Conservation (phyloP, 148 eudicot species). For the Heliosperma pusillum region DNA sequence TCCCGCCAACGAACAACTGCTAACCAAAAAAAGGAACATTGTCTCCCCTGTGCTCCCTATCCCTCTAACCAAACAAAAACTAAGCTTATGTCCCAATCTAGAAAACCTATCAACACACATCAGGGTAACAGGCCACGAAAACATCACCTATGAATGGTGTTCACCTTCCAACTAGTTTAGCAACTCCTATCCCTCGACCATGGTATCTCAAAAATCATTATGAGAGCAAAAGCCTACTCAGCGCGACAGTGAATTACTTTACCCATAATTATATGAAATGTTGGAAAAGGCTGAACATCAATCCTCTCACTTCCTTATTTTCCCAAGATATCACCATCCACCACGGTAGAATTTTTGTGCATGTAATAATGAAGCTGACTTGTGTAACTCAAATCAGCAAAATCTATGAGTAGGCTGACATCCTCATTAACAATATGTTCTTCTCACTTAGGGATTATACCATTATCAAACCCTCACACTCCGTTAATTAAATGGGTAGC, state of each 20-base stretch:
- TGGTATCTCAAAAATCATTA: too few relatives aligned
- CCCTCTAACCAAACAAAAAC: background rate
- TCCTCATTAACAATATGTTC: background rate
- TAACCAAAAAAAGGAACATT: too few relatives aligned
- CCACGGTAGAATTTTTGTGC: background rate
- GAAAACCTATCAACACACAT: background rate
- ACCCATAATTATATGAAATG: background rate
- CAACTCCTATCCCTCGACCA: too few relatives aligned
- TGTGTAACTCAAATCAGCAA: background rate
- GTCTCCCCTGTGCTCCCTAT: background rate
- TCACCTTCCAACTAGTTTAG: too few relatives aligned
- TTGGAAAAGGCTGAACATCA: background rate
- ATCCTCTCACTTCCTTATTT: background rate
- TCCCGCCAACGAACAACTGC: too few relatives aligned
- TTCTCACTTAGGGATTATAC: too few relatives aligned
- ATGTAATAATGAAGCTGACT: background rate
- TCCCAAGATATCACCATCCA: background rate
- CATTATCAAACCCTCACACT: too few relatives aligned
- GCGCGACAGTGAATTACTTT: background rate
- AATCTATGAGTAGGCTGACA: background rate
- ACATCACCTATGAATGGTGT: too few relatives aligned
- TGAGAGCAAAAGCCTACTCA: background rate
- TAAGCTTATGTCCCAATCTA: background rate
- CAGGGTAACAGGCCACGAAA: too few relatives aligned
- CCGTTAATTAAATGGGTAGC: too few relatives aligned